phyloP scores from a whole-genome alignment of 2,329 filamentous ascomycete species.

The Xylariaceae sp. region DNA sequence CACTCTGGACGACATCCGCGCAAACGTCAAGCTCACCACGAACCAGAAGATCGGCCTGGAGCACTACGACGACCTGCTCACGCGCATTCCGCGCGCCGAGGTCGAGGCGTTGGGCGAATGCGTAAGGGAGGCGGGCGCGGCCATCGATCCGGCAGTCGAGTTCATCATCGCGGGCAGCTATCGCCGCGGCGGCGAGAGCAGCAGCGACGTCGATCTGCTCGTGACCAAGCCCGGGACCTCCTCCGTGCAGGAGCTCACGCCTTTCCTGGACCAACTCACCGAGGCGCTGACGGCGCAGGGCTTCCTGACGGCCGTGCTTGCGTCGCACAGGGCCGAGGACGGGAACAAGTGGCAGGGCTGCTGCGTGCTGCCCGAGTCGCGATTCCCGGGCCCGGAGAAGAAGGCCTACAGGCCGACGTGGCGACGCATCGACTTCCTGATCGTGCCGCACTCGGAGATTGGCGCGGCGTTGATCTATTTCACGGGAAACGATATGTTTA shows the following conservation, averaged over 20 bases:
- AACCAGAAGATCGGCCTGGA: constrained; percentile 74
- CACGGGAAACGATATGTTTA: constrained; percentile 93
- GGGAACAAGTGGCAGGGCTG: constrained; percentile 88
- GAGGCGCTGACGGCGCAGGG: constrained; percentile 50
- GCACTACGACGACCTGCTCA: constrained; percentile 72
- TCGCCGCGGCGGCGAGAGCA: constrained; percentile 67
- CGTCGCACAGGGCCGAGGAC: constrained; percentile 47
- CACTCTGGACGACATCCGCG: constrained; percentile 65
- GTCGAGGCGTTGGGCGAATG: constrained; percentile 63
- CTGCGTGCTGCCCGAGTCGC: constrained; percentile 57
- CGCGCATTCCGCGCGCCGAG: constrained; percentile 71
- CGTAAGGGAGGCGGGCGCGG: constrained; percentile 54
- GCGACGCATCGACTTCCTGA: constrained; percentile 78
- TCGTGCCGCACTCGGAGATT: constrained; percentile 73
- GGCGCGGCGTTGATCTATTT: constrained; percentile 92
- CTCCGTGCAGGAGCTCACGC: constrained; percentile 51
- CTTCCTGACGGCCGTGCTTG: constrained; percentile 68
- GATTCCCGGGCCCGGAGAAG: constrained; percentile 24
- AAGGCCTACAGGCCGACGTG: constrained; percentile 47
- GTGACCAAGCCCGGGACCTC: constrained; percentile 62
- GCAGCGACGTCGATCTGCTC: constrained; percentile 80
- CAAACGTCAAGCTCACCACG: constrained; percentile 56
- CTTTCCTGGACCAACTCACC: constrained; percentile 60
- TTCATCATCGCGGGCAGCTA: constrained; percentile 80
- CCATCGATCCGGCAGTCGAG: constrained; percentile 59